These are phyloP conservation scores for Scheffersomyces coipomensis DNA, from an alignment of 805 yeast species.

Conservation along the genomic window DNA sequence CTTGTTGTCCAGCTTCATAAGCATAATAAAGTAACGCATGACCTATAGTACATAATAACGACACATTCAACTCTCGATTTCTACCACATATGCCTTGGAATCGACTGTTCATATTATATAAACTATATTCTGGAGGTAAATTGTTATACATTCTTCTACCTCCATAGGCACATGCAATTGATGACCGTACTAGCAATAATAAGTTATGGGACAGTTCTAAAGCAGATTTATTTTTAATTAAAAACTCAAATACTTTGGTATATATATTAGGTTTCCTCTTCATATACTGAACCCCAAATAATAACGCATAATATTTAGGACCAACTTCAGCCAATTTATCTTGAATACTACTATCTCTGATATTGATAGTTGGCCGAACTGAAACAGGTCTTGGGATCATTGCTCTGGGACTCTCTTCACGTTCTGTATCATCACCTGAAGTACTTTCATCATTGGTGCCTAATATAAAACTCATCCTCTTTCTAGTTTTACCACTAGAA, in stretches of 20 bases:
- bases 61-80: neutral
- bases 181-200: neutral
- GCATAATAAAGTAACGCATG: constrained; percentile 1
- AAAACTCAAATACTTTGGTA: neutral
- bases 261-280: neutral
- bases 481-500: no score
- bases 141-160: neutral
- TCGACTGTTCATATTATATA: neutral
- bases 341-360: no score
- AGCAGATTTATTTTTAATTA: neutral
- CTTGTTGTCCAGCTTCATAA: neutral
- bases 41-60: constrained; percentile 1
- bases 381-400: no score
- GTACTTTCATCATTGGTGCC: no score
- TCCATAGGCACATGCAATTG: constrained; percentile 1
- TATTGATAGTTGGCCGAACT: no score
- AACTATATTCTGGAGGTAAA: neutral
- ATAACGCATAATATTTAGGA: no score
- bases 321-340: no score
- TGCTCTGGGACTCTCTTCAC: no score
- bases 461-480: no score
- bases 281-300: no score
- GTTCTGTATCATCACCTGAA: no score
- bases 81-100: neutral
- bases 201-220: neutral